Percentiles rank a stretch among this genome's conserved stretches.
Conservation (phyloP, 495 filamentous ascomycete genomes). For the Talaromyces liani region DNA sequence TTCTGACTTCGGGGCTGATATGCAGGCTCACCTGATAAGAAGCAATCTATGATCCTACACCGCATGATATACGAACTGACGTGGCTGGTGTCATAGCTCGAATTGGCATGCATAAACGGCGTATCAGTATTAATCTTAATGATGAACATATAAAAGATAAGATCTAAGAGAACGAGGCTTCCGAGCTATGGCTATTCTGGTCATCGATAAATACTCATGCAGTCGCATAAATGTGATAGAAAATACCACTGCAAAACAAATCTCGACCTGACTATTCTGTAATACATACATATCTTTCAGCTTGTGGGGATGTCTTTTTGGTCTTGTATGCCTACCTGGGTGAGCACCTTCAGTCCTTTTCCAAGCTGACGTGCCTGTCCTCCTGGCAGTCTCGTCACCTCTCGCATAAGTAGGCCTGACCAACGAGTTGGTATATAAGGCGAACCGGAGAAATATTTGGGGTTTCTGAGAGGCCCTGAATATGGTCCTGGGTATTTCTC, state of each 20-base stretch:
- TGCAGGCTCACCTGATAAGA: neutral
- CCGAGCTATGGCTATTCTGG: neutral
- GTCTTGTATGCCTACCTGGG: too few species aligned
- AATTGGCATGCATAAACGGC: neutral
- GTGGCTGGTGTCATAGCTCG: neutral
- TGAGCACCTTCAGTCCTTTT: neutral
- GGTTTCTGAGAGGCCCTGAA: neutral
- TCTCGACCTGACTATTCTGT: neutral
- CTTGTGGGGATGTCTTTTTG: too few species aligned
- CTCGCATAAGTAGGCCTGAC: neutral
- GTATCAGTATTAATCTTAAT: too few species aligned
- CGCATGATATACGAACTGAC: neutral
- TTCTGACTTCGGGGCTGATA: neutral
- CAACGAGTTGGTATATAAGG: too few species aligned
- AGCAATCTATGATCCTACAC: neutral
- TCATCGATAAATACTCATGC: neutral
- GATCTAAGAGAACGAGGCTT: neutral
- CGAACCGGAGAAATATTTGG: neutral
- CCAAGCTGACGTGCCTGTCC: neutral
- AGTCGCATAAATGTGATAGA: neutral
- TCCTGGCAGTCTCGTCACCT: neutral
- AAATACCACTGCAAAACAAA: neutral
- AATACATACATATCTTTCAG: too few species aligned
- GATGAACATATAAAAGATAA: neutral
- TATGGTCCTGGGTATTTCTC: neutral